Evolutionary conservation across 139 green algal species (phyloP), one percentile per base, ranked within the genome.

Genomic region (Tetratostichococcus sp.): DNA sequence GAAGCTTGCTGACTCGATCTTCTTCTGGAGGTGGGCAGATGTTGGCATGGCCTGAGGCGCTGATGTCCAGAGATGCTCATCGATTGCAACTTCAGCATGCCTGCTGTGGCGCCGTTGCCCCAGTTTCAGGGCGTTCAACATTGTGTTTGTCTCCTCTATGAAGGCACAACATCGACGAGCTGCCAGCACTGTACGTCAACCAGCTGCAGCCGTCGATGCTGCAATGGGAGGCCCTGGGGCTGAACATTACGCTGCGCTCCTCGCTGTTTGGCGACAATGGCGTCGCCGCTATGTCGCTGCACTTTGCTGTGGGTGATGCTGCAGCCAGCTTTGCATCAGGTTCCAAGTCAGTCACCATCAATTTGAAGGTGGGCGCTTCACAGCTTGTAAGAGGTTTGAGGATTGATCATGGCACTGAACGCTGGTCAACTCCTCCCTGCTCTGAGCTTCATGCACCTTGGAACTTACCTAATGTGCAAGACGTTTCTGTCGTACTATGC

Each of bases 1-100:
- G 58, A 92, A 92, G 79, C 79, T 92, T 32, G 81, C 83, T 0
- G 88, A 92, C 72, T 88, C 81, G 25, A 88, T 92, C 65, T 92
- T 83, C 73, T 92, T 92, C 82, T 78, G 71, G 32, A 77, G 70
- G 74, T 75, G 35, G n/a, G n/a, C n/a, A n/a, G n/a, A n/a, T n/a
- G n/a, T n/a, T n/a, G n/a, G n/a, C n/a, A n/a, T n/a, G n/a, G n/a
- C n/a, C n/a, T n/a, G n/a, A n/a, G n/a, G n/a, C n/a, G n/a, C n/a
- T n/a, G n/a, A n/a, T 21, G 30, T 19, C 50, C 50, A 62, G 2
- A 43, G 33, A 30, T 34, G 33, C 5, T 6, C 35, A 23, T 25
- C 5, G 30, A 11, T 33, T 73, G 33, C 25, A 19, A 28, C 23
- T 33, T 62, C 26, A n/a, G 30, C 26, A 14, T 35, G 4, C 70